Percentiles rank a stretch among this genome's conserved stretches.
phyloP scores from a whole-genome alignment of 2,329 filamentous ascomycete genomes.

The Pseudogymnoascus sp. region DNA sequence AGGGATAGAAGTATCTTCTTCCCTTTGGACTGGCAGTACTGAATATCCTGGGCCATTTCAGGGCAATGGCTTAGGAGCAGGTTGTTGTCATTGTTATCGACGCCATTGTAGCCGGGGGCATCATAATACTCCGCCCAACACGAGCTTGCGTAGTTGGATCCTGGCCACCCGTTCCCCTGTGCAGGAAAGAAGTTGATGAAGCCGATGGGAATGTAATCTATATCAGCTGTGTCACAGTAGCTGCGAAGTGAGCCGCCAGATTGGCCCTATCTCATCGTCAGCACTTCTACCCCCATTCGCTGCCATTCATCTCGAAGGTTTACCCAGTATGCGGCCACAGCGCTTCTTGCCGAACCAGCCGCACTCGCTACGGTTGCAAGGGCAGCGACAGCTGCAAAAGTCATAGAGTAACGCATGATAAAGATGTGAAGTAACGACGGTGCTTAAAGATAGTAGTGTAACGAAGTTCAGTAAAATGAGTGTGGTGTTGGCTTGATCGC shows the following conservation, averaged over 20 bases:
- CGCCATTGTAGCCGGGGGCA: conserved; percentile 28
- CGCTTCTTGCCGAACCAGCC: background rate
- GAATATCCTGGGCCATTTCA: conserved; percentile 29
- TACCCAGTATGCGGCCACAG: background rate
- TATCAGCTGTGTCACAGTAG: conserved; percentile 31
- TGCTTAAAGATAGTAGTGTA: background rate
- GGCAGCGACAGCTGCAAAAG: background rate
- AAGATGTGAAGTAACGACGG: background rate
- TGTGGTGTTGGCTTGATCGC: background rate
- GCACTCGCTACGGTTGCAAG: background rate
- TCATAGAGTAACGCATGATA: background rate
- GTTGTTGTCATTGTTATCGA: conserved; percentile 26
- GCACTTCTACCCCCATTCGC: background rate
- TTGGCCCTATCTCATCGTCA: background rate
- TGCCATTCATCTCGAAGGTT: background rate
- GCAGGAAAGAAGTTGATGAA: conserved; percentile 35
- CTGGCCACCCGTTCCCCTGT: conserved; percentile 34
- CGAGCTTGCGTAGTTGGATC: conserved; percentile 35
- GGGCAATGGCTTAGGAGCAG: conserved; percentile 29
- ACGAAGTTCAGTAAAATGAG: background rate
- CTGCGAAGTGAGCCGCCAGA: background rate
- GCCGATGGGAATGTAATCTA: conserved; percentile 36
- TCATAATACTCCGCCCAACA: conserved; percentile 29
- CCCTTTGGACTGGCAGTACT: conserved; percentile 30
- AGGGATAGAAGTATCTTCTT: conserved; percentile 36